These are phyloP conservation scores for Magnusiomyces clavatus DNA, from an alignment of 1,139 yeast species.

Conservation along the genomic window DNA sequence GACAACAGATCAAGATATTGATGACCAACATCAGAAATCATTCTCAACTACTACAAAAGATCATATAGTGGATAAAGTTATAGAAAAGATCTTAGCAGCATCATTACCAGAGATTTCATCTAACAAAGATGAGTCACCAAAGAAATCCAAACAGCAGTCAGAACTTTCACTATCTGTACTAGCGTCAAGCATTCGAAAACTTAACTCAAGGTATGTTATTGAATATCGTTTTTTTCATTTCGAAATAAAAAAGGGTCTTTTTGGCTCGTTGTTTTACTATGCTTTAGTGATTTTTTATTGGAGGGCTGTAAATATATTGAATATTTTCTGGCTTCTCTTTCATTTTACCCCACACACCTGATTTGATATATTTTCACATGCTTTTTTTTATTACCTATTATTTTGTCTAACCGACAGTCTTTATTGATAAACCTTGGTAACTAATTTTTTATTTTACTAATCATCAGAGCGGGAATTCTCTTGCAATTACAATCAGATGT, in stretches of 20 bases:
- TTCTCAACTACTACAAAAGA: slow-evolving; percentile 3
- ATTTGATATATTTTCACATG: too few species aligned
- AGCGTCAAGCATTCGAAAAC: slow-evolving; percentile 13
- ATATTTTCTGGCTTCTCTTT: too few species aligned
- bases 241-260: neutral
- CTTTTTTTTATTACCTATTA: too few species aligned
- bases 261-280: neutral
- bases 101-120: slow-evolving; percentile 4
- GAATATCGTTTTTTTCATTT: neutral
- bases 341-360: too few species aligned
- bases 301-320: too few species aligned
- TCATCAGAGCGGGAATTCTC: slow-evolving; percentile 5
- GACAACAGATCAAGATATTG: neutral
- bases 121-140: neutral
- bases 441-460: neutral
- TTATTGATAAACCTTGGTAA: too few species aligned
- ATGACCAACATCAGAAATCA: slow-evolving; percentile 1
- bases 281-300: neutral
- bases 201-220: slow-evolving; percentile 11
- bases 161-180: slow-evolving; percentile 13
- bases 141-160: slow-evolving; percentile 5
- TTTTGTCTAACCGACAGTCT: too few species aligned
- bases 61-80: slow-evolving; percentile 12
- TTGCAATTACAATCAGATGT: slow-evolving; percentile 10
- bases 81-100: slow-evolving; percentile 10